phyloP scores from a whole-genome alignment of 2,329 filamentous ascomycete species.

The Aschersonia sp. region DNA sequence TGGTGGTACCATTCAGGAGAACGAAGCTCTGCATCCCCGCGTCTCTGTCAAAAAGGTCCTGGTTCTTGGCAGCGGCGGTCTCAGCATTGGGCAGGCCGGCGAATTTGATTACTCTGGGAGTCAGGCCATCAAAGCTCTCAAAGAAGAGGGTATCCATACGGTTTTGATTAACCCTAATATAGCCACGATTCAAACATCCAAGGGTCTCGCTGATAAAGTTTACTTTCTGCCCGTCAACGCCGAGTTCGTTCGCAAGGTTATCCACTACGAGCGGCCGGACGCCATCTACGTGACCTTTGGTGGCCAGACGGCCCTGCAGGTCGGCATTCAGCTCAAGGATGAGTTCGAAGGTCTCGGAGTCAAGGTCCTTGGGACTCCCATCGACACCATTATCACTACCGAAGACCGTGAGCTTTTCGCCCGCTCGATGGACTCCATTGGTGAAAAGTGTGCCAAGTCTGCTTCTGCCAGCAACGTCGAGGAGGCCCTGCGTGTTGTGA shows the following conservation, averaged over 20 bases:
- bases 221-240: conserved; percentile 96
- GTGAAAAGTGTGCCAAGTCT: conserved; percentile 95
- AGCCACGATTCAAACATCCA: conserved; percentile 95
- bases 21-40: conserved; percentile 58
- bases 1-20: conserved; percentile 68
- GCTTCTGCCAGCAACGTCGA: conserved; percentile 80
- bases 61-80: conserved; percentile 82
- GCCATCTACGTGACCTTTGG: conserved; percentile 97
- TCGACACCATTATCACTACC: conserved; percentile 95
- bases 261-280: conserved; percentile 85
- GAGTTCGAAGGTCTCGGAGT: conserved; percentile 89
- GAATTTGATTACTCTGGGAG: conserved; percentile 98
- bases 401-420: conserved; percentile 97
- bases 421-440: conserved; percentile 94
- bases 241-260: conserved; percentile 95
- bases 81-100: conserved; percentile 94
- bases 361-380: conserved; percentile 87
- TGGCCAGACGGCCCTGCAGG: conserved; percentile 90
- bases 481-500: conserved; percentile 77
- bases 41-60: conserved; percentile 89
- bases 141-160: conserved; percentile 96
- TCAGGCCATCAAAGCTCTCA: conserved; percentile 95
- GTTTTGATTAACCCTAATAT: conserved; percentile 99
- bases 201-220: conserved; percentile 94
- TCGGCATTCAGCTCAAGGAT: conserved; percentile 94